Evolutionary conservation across 1,284 basidiomycete species (phyloP).

Genomic region (Polyporus tsugae): DNA sequence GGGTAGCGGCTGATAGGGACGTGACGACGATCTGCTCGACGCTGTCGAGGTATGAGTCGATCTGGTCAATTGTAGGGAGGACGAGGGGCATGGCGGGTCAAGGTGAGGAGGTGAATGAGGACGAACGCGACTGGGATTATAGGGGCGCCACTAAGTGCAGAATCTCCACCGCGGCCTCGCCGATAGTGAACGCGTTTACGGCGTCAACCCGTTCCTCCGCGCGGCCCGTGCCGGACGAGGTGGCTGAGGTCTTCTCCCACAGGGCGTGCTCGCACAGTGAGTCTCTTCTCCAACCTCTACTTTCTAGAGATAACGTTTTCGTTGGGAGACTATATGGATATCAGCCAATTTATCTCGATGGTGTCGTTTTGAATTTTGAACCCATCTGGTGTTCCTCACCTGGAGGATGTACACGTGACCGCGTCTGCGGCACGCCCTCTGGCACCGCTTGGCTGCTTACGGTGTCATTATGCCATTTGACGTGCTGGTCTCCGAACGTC

Average conservation of each 20-base stretch:
- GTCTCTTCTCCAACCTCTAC: not conserved
- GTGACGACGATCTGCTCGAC: slow-evolving; percentile 70
- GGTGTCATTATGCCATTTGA: not conserved
- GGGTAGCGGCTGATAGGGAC: slow-evolving; percentile 63
- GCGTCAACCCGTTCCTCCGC: slow-evolving; percentile 11
- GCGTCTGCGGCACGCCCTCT: slow-evolving; percentile 18
- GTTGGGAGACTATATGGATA: not conserved
- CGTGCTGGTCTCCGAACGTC: not conserved
- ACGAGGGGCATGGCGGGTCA: slow-evolving; percentile 33
- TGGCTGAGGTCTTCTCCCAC: slow-evolving; percentile 17
- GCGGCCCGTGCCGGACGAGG: slow-evolving; percentile 15
- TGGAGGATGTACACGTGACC: slow-evolving; percentile 20
- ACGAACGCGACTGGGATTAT: slow-evolving; percentile 8
- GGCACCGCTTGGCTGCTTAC: slow-evolving; percentile 13
- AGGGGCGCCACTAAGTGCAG: slow-evolving; percentile 12
- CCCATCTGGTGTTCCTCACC: not conserved
- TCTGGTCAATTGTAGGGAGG: slow-evolving; percentile 62
- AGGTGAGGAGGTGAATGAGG: slow-evolving; percentile 6
- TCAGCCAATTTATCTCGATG: not conserved
- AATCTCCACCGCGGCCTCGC: slow-evolving; percentile 10
- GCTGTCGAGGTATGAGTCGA: slow-evolving; percentile 75
- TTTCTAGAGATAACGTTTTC: not conserved
- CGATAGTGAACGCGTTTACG: slow-evolving; percentile 25
- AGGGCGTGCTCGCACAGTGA: not conserved
- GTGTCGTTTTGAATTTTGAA: not conserved